Evolutionary conservation across 139 green algal genomes (phyloP).

Genomic region (Spirogloea muscicola): DNA sequence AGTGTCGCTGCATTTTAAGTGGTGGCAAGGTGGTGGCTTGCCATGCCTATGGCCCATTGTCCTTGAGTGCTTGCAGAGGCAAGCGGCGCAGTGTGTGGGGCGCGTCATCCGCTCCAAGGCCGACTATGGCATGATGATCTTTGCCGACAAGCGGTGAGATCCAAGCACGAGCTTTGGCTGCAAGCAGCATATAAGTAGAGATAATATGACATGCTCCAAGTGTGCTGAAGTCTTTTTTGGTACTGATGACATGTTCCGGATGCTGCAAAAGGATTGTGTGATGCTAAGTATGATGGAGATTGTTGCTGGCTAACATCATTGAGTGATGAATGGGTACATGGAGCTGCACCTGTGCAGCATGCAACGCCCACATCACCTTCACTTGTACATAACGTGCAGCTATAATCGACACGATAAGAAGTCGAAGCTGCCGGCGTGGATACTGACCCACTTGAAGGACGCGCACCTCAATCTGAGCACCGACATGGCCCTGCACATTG

Average conservation of each 20-base stretch:
- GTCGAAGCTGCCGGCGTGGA: slow-evolving; percentile 74
- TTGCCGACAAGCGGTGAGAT: slow-evolving; percentile 69
- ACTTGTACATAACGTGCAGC: background rate
- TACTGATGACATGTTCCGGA: no score
- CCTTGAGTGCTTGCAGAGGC: slow-evolving; percentile 37
- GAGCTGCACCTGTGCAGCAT: no score
- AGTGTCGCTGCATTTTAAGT: background rate
- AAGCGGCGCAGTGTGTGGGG: slow-evolving; percentile 96
- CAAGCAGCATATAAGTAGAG: no score
- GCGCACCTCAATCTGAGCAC: slow-evolving; percentile 89
- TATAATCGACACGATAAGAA: slow-evolving; percentile 98
- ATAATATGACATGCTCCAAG: no score
- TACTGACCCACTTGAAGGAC: slow-evolving; percentile 83
- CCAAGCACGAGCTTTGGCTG: no score
- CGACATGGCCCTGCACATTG: slow-evolving; percentile 89
- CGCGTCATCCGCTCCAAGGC: slow-evolving; percentile 96
- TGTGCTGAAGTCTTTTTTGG: no score
- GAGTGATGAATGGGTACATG: no score
- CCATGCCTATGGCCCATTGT: background rate
- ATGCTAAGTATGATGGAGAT: no score
- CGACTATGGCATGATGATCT: slow-evolving; percentile 84
- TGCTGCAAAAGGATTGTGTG: no score
- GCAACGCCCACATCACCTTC: no score
- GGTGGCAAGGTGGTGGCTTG: background rate
- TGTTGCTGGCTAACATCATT: no score